Evolutionary conservation across 257 asterid species (phyloP).

Genomic region (Solanum dulcamara): DNA sequence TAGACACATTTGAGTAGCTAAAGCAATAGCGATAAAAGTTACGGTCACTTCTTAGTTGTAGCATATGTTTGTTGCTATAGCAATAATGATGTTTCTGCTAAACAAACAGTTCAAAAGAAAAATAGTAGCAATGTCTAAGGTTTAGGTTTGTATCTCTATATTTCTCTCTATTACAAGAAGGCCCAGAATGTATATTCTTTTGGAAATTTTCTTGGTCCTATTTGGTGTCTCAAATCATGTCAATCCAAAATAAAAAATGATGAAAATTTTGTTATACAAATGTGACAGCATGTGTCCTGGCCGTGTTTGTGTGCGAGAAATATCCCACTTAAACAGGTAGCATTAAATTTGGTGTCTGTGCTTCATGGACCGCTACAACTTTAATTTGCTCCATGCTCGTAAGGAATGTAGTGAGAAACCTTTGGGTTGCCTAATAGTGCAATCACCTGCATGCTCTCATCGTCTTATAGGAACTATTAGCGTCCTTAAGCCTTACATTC

Average conservation of each 20-base stretch:
- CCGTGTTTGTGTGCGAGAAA: background rate
- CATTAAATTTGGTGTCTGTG: background rate
- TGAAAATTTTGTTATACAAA: background rate
- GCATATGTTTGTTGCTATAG: background rate
- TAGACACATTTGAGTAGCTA: background rate
- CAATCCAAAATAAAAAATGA: background rate
- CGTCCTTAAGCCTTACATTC: background rate
- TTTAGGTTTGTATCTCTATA: background rate
- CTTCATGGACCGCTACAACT: background rate
- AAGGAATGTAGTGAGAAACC: background rate
- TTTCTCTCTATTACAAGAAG: background rate
- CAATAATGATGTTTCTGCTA: background rate
- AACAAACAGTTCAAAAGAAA: background rate
- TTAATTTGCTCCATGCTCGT: background rate
- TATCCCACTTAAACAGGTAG: background rate
- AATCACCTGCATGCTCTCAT: background rate
- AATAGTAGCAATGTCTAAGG: background rate
- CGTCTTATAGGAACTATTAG: background rate
- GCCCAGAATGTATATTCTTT: background rate
- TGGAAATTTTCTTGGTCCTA: background rate
- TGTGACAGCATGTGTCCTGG: background rate
- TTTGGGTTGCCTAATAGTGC: background rate
- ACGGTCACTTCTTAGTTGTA: background rate
- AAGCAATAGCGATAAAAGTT: background rate
- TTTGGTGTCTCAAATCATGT: background rate